A percentile compares a stretch with the other conserved stretches of the same genome.
Evolutionary conservation across 163 green algal genomes (phyloP).

Genomic region (Chlamydomonas reinhardtii): DNA sequence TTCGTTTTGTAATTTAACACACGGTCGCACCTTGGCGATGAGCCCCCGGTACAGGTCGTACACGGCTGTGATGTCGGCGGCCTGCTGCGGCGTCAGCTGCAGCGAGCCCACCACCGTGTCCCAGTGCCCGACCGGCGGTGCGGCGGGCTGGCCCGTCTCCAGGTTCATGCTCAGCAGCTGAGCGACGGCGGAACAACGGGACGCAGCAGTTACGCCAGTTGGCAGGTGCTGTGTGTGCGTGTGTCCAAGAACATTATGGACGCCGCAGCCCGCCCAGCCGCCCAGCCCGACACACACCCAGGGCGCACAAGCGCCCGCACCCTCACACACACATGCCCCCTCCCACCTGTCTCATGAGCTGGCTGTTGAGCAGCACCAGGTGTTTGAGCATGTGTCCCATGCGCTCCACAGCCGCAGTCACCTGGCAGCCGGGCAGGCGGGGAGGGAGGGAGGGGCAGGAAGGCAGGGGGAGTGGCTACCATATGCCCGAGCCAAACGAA

Average conservation of each 20-base stretch:
- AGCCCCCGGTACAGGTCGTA: slow-evolving; percentile 26
- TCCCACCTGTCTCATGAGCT: slow-evolving; percentile 24
- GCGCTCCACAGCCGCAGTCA: slow-evolving; percentile 15
- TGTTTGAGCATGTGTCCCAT: slow-evolving; percentile 33
- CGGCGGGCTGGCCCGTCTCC: slow-evolving; percentile 36
- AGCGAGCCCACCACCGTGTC: slow-evolving; percentile 21
- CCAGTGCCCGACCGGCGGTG: not conserved
- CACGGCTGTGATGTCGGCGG: slow-evolving; percentile 26
- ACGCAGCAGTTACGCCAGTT: no score
- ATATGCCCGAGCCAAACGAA: no score
- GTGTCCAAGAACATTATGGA: no score
- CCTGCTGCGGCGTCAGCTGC: slow-evolving; percentile 29
- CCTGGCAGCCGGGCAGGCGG: not conserved
- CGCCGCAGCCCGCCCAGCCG: no score
- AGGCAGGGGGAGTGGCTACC: no score
- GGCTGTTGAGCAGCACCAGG: slow-evolving; percentile 32
- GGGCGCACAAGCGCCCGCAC: no score
- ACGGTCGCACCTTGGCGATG: slow-evolving; percentile 8
- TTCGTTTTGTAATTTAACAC: no score
- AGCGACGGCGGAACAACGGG: no score
- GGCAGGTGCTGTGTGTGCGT: no score
- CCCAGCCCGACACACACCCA: no score
- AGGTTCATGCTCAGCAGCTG: slow-evolving; percentile 43
- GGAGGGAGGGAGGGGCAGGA: no score
- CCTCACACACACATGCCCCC: no score